phyloP scores from a whole-genome alignment of 257 asterid genomes.

The Parsonsia alboflavescens region DNA sequence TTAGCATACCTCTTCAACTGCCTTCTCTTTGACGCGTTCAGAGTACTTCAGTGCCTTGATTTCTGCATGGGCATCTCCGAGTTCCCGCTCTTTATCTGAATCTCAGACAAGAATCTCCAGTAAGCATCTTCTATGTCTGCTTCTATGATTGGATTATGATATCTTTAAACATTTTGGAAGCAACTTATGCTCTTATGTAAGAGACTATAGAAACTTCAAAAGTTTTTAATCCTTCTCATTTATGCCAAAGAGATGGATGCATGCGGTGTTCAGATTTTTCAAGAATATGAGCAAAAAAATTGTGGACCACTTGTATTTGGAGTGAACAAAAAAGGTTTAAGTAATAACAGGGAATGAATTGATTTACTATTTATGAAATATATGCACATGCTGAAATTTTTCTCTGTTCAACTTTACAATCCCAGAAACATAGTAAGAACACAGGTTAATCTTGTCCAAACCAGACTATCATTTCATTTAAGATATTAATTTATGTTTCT shows the following conservation, averaged over 20 bases:
- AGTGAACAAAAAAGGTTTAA: background rate
- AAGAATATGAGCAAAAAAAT: background rate
- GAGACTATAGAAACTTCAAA: background rate
- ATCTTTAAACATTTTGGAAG: background rate
- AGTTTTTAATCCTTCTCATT: background rate
- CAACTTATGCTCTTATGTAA: background rate
- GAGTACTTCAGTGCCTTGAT: slow-evolving; percentile 67
- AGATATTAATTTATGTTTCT: background rate
- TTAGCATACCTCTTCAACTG: slow-evolving; percentile 75
- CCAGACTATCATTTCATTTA: background rate
- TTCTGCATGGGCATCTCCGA: slow-evolving; percentile 73
- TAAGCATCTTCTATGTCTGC: slow-evolving; percentile 2
- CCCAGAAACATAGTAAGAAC: background rate
- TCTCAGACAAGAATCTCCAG: slow-evolving; percentile 15
- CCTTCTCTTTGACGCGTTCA: slow-evolving; percentile 77
- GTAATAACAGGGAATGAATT: background rate
- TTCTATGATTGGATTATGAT: background rate
- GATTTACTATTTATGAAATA: background rate
- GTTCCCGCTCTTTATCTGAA: slow-evolving; percentile 77
- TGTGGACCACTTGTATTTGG: background rate
- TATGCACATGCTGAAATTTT: background rate
- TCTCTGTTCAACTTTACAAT: background rate
- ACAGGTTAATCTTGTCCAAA: background rate
- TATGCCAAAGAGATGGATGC: background rate
- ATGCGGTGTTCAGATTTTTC: background rate